Evolutionary conservation across 129 eudicot genomes (phyloP).

Genomic region (Flaveria robusta): DNA sequence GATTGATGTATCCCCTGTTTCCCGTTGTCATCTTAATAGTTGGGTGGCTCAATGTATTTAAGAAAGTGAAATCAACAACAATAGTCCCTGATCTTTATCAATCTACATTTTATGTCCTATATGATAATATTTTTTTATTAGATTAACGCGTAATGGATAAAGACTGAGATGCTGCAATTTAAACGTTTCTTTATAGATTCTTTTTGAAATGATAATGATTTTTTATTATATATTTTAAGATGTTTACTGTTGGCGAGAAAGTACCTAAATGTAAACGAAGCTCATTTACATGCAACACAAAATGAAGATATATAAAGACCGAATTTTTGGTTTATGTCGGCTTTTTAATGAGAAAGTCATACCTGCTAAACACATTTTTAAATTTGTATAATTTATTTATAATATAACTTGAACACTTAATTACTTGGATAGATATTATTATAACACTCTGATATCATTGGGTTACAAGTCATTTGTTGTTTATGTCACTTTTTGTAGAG

Average conservation of each 20-base stretch:
- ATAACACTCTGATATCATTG: too few species aligned
- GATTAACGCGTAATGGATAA: background rate
- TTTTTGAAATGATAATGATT: background rate
- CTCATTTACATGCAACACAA: too few species aligned
- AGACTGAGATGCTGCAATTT: background rate
- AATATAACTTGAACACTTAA: too few species aligned
- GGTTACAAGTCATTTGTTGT: too few species aligned
- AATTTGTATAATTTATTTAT: too few species aligned
- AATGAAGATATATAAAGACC: too few species aligned
- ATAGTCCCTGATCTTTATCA: background rate
- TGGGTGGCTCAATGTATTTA: background rate
- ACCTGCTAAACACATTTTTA: too few species aligned
- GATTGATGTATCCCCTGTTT: constrained; percentile 25
- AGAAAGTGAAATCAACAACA: background rate
- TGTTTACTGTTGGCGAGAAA: background rate
- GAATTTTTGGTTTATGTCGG: too few species aligned
- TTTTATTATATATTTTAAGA: background rate
- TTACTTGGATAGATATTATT: too few species aligned
- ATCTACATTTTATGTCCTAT: background rate
- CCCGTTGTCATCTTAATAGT: constrained; percentile 5
- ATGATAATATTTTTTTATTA: constrained; percentile 1
- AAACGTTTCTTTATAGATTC: background rate
- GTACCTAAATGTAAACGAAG: too few species aligned
- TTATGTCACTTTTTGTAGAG: too few species aligned
- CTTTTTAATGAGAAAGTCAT: too few species aligned